A percentile compares a stretch with the other conserved stretches of the same genome.
Conservation (phyloP, 176 grass and related monocot genomes). For the Triticum turgidum region DNA sequence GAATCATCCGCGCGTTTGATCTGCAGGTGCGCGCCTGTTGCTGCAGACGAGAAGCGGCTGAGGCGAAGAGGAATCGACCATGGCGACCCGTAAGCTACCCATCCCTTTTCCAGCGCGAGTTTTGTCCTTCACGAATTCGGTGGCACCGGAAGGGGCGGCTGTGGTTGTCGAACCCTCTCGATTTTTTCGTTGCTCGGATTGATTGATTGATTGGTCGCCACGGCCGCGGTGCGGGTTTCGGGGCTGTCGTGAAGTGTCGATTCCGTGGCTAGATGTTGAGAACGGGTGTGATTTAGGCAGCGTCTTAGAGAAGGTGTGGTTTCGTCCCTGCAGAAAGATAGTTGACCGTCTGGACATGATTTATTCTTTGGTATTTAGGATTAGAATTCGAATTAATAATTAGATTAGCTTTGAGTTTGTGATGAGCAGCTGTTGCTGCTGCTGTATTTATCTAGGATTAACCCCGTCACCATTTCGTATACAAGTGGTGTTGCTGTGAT, state of each 20-base stretch:
- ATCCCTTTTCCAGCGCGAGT: not conserved
- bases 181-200: not conserved
- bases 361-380: not conserved
- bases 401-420: not conserved
- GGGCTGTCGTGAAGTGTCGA: not conserved
- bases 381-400: not conserved
- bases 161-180: not conserved
- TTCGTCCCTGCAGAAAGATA: not conserved
- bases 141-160: not conserved
- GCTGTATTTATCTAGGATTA: too few species aligned
- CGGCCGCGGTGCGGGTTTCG: not conserved
- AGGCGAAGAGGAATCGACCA: slow-evolving; percentile 30
- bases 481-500: not conserved
- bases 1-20: slow-evolving; percentile 29
- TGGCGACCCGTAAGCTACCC: slow-evolving; percentile 48
- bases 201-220: not conserved
- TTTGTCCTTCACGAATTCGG: not conserved
- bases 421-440: not conserved
- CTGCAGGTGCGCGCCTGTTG: slow-evolving; percentile 26
- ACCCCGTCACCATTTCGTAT: not conserved
- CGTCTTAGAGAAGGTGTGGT: not conserved
- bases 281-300: not conserved
- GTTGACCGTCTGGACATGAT: not conserved
- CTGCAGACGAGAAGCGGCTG: not conserved
- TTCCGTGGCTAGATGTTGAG: not conserved